phyloP scores from a whole-genome alignment of 495 filamentous ascomycete genomes.

The Penicillium waksmanii region DNA sequence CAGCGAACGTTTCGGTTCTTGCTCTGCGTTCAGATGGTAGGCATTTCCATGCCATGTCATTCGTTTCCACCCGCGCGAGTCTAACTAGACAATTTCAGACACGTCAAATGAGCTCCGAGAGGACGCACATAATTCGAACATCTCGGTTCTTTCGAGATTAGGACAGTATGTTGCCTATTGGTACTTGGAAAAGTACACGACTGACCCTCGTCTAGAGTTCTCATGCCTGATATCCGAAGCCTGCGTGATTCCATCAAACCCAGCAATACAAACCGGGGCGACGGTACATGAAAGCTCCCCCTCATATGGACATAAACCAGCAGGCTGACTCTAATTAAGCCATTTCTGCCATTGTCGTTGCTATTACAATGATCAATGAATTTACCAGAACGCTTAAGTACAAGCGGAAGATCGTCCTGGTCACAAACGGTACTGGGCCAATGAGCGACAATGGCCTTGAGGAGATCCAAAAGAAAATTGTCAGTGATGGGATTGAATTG shows the following conservation, averaged over 20 bases:
- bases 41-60: slow-evolving; percentile 11
- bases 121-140: slow-evolving; percentile 72
- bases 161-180: slow-evolving; percentile 55
- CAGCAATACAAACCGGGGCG: slow-evolving; percentile 73
- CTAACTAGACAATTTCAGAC: slow-evolving; percentile 39
- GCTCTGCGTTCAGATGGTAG: slow-evolving; percentile 78
- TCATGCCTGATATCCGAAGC: slow-evolving; percentile 67
- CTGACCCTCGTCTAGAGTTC: slow-evolving; percentile 49
- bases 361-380: slow-evolving; percentile 79
- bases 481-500: slow-evolving; percentile 75
- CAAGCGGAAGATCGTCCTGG: slow-evolving; percentile 75
- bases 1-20: slow-evolving; percentile 76
- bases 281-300: slow-evolving; percentile 52
- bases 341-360: slow-evolving; percentile 83
- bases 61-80: neutral
- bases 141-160: slow-evolving; percentile 72
- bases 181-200: neutral
- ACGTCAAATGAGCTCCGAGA: slow-evolving; percentile 69
- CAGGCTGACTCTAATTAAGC: slow-evolving; percentile 43
- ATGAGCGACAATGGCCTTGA: slow-evolving; percentile 69
- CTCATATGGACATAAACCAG: slow-evolving; percentile 1
- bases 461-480: slow-evolving; percentile 71
- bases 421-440: slow-evolving; percentile 75
- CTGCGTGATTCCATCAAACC: slow-evolving; percentile 65
- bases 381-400: slow-evolving; percentile 91